Base-by-base conservation (phyloP, 2,329 filamentous ascomycete species). In the Aspergillus floridensis region DNA sequence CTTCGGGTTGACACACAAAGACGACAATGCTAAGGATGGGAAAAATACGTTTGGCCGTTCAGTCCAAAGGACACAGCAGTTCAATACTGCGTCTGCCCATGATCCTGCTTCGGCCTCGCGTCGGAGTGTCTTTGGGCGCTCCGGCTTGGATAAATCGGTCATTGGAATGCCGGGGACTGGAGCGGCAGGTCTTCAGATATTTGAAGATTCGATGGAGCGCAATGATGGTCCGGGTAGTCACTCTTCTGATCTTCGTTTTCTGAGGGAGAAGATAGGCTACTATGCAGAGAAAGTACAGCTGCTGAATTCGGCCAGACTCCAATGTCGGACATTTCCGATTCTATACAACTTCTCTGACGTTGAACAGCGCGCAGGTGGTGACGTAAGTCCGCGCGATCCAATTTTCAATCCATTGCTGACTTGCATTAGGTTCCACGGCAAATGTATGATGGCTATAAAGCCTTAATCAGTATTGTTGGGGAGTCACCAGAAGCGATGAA, bases 181-280 rank as follows among this genome's bases (percentile, higher is more conserved):
- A 62, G 85, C 89, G 59, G 87, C 88, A 32, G 79, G 83, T 49
- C 75, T 78, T 32, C 76, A 79, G 16, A 86, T 92, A 63, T 92
- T 93, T 69, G 83, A 87, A 16, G 90, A 93, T 66, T 81, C 89
- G 10, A 83, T 87, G 57, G 74, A 75, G 38, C 83, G 86, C 49
- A 81, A 82, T 48, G 83, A 82, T 48, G 79, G 81, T 22, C 74
- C 79, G 32, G 73, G 77, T 8, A 69, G 77, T 55, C 81, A 79
- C 49, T 79, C 83, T n/a, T 81, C 86, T 21, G 90, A 93, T 64
- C 87, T 95, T 71, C 86, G 91, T 49, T 87, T 91, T 68, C 78
- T 89, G 65, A 86, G 93, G 51, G 90, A 96, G 74, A 96, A 96
- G 77, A 92, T 97, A 76, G 84, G 85, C 58, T 88, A 87, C 68